A percentile compares a stretch with the other conserved stretches of the same genome.
Evolutionary conservation across 169 alveolate genomes (phyloP).

Genomic region (Plasmodium coatneyi): DNA sequence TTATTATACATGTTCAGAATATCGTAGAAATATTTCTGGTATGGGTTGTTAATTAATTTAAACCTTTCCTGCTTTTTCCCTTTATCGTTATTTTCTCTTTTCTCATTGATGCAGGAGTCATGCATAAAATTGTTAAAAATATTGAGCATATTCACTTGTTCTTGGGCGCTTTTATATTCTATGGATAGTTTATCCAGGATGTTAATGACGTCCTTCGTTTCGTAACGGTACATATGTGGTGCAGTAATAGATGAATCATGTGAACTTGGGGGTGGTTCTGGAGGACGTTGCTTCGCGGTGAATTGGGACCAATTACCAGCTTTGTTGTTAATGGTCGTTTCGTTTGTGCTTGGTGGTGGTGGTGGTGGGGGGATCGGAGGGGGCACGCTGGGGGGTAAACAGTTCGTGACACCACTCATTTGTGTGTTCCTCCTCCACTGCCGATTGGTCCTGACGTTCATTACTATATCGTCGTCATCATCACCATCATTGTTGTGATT

Average conservation of each 20-base stretch:
- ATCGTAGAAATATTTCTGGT: conserved; percentile 66
- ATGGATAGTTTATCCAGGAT: conserved; percentile 27
- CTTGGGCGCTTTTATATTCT: conserved; percentile 46
- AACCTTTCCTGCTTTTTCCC: not conserved
- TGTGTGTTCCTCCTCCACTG: not conserved
- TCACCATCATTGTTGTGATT: not conserved
- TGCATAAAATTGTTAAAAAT: conserved; percentile 49
- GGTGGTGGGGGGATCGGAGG: not conserved
- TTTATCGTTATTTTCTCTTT: not conserved
- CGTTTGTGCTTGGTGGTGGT: not conserved
- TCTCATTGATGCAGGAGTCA: conserved; percentile 38
- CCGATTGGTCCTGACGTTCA: not conserved
- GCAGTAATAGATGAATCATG: not conserved
- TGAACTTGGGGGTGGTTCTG: not conserved
- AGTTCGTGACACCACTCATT: not conserved
- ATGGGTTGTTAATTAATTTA: conserved; percentile 38
- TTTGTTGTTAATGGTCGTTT: not conserved
- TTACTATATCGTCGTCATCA: conserved; percentile 17
- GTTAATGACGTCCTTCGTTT: conserved; percentile 20
- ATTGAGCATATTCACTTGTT: conserved; percentile 7
- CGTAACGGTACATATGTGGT: not conserved
- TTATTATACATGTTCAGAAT: conserved; percentile 38
- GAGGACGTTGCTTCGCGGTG: not conserved
- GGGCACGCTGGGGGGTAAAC: not conserved
- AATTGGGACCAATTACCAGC: not conserved